A percentile compares a stretch with the other conserved stretches of the same genome.
Evolutionary conservation across 1,284 basidiomycete species (phyloP).

Genomic region (Cryptococcus deneoformans): DNA sequence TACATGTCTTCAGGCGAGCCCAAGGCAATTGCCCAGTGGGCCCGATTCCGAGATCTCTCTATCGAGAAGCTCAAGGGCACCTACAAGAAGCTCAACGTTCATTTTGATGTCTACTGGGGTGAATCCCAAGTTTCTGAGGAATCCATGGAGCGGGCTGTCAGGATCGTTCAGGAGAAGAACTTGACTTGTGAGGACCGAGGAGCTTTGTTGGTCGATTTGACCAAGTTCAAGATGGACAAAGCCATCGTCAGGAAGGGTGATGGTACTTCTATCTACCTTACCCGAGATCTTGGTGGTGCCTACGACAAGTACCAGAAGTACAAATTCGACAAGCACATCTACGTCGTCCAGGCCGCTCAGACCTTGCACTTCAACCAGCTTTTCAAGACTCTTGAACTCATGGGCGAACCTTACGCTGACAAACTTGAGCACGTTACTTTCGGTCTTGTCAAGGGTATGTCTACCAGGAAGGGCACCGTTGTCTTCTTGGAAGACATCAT

Average conservation of each 20-base stretch:
- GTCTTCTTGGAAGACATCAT: slow-evolving; percentile 97
- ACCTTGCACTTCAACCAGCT: slow-evolving; percentile 90
- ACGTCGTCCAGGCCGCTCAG: slow-evolving; percentile 93
- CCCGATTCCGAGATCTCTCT: slow-evolving; percentile 86
- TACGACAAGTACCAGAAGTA: slow-evolving; percentile 89
- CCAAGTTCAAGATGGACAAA: slow-evolving; percentile 84
- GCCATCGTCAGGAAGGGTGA: slow-evolving; percentile 91
- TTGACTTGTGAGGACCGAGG: slow-evolving; percentile 64
- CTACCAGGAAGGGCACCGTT: slow-evolving; percentile 92
- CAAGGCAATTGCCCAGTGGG: slow-evolving; percentile 80
- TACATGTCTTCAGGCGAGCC: slow-evolving; percentile 59
- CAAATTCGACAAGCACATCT: slow-evolving; percentile 98
- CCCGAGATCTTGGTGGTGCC: slow-evolving; percentile 95
- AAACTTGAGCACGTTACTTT: slow-evolving; percentile 88
- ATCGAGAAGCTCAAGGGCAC: slow-evolving; percentile 89
- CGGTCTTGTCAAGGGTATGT: slow-evolving; percentile 92
- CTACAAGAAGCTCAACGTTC: slow-evolving; percentile 86
- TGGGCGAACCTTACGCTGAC: slow-evolving; percentile 85
- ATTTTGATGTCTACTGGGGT: slow-evolving; percentile 92
- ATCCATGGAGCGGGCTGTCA: slow-evolving; percentile 67
- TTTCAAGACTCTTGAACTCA: slow-evolving; percentile 90
- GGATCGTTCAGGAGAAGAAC: slow-evolving; percentile 51
- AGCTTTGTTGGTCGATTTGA: slow-evolving; percentile 75
- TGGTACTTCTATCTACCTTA: slow-evolving; percentile 96
- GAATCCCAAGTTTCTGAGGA: slow-evolving; percentile 84